A percentile compares a stretch with the other conserved stretches of the same genome.
phyloP scores from a whole-genome alignment of 176 grass and related monocot genomes.

The Ampelocalamus luodianensis region DNA sequence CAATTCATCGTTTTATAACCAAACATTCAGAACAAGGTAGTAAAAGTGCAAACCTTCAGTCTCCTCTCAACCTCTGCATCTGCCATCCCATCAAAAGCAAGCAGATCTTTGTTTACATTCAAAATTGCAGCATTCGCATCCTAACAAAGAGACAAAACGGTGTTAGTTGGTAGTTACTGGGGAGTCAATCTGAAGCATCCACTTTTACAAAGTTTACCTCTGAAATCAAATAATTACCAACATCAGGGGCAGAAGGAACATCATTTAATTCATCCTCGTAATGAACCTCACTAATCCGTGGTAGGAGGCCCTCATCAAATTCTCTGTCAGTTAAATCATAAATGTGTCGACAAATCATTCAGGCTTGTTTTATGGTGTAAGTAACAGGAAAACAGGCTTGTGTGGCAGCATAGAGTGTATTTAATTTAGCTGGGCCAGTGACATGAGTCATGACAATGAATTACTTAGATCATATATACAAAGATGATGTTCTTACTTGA shows the following conservation, averaged over 20 bases:
- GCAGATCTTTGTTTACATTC: constrained; percentile 65
- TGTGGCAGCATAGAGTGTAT: constrained; percentile 3
- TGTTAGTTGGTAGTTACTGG: constrained; percentile 27
- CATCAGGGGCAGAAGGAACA: constrained; percentile 67
- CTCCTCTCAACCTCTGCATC: constrained; percentile 69
- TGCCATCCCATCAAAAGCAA: constrained; percentile 64
- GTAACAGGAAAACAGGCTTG: constrained; percentile 31
- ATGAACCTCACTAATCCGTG: constrained; percentile 54
- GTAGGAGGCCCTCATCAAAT: constrained; percentile 74
- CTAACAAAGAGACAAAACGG: constrained; percentile 46
- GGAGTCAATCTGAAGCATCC: constrained; percentile 32
- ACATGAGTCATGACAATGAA: neutral
- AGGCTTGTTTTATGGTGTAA: constrained; percentile 15
- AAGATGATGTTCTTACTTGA: no score
- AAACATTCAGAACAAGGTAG: constrained; percentile 19
- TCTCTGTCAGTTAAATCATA: constrained; percentile 56
- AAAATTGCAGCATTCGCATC: constrained; percentile 55
- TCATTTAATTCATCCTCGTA: constrained; percentile 70
- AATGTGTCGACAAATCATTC: constrained; percentile 21
- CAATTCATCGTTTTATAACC: neutral
- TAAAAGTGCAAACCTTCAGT: constrained; percentile 61
- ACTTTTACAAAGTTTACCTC: constrained; percentile 57
- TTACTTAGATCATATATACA: constrained; percentile 23
- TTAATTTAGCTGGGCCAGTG: constrained; percentile 17
- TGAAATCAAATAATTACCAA: constrained; percentile 77